These are phyloP conservation scores for Cordia subcordata DNA, from an alignment of 257 asterid species.

Conservation along the genomic window DNA sequence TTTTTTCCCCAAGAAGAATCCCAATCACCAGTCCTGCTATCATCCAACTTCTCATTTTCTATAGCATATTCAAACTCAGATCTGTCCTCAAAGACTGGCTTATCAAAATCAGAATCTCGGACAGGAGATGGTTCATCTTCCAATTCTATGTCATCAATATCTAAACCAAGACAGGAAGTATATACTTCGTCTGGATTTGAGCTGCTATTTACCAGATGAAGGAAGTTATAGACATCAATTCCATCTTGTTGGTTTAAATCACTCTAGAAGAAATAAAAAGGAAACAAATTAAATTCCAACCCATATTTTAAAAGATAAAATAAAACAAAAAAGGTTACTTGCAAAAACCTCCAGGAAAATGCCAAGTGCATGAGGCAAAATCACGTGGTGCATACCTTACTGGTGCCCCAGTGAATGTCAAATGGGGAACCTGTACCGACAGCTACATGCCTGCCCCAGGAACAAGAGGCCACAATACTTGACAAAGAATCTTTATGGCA, in stretches of 20 bases:
- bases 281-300: conserved; percentile 7
- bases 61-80: conserved; percentile 30
- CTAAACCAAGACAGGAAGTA: conserved; percentile 77
- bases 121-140: conserved; percentile 75
- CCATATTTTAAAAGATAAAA: not conserved
- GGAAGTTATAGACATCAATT: conserved; percentile 76
- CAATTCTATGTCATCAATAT: conserved; percentile 58
- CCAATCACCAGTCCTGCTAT: conserved; percentile 12
- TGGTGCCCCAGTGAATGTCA: conserved; percentile 82
- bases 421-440: conserved; percentile 96
- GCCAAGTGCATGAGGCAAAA: conserved; percentile 6
- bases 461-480: conserved; percentile 91
- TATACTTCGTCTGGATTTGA: conserved; percentile 40
- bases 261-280: conserved; percentile 31
- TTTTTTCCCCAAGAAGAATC: conserved; percentile 1
- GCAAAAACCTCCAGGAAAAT: not conserved
- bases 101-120: conserved; percentile 54
- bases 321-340: not conserved
- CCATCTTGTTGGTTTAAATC: conserved; percentile 51
- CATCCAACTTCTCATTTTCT: conserved; percentile 23
- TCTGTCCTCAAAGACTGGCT: conserved; percentile 75
- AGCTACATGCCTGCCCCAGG: conserved; percentile 94
- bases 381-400: conserved; percentile 43
- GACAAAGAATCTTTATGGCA: conserved; percentile 79
- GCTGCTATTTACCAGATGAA: conserved; percentile 64